Percentiles rank a stretch among this genome's conserved stretches.
Conservation (phyloP, 2,329 filamentous ascomycete genomes). For the Nothomitra cinnamomea region DNA sequence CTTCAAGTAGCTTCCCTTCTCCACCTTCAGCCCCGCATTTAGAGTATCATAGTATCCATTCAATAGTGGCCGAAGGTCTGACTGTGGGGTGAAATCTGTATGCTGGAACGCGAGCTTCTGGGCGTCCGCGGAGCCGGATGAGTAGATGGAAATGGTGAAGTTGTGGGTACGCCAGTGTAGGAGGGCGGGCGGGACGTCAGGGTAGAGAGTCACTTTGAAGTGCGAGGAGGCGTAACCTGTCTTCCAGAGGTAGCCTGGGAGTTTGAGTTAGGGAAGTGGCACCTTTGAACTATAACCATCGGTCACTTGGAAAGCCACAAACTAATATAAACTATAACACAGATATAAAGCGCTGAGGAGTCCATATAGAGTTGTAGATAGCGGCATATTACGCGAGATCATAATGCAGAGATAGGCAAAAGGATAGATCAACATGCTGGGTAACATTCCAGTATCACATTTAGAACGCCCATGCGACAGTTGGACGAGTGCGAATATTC, state of each 20-base stretch:
- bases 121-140: slow-evolving; percentile 61
- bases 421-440: no score
- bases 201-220: slow-evolving; percentile 55
- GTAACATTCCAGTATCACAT: no score
- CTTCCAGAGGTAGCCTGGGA: slow-evolving; percentile 51
- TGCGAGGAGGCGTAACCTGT: slow-evolving; percentile 53
- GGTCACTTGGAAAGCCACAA: neutral
- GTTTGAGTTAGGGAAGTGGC: slow-evolving; percentile 6
- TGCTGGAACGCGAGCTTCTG: slow-evolving; percentile 62
- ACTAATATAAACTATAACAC: no score
- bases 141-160: slow-evolving; percentile 57
- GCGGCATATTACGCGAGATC: no score
- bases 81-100: slow-evolving; percentile 34
- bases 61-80: slow-evolving; percentile 43
- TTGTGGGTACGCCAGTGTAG: slow-evolving; percentile 38
- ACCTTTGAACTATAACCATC: slow-evolving; percentile 4
- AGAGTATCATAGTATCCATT: slow-evolving; percentile 62
- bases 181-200: slow-evolving; percentile 52
- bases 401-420: no score
- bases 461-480: no score
- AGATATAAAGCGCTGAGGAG: no score
- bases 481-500: no score
- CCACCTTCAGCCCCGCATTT: slow-evolving; percentile 60
- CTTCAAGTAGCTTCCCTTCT: slow-evolving; percentile 46
- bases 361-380: no score